Base-by-base conservation (phyloP, 208 protist species). In the Wallacemonas collosoma region DNA sequence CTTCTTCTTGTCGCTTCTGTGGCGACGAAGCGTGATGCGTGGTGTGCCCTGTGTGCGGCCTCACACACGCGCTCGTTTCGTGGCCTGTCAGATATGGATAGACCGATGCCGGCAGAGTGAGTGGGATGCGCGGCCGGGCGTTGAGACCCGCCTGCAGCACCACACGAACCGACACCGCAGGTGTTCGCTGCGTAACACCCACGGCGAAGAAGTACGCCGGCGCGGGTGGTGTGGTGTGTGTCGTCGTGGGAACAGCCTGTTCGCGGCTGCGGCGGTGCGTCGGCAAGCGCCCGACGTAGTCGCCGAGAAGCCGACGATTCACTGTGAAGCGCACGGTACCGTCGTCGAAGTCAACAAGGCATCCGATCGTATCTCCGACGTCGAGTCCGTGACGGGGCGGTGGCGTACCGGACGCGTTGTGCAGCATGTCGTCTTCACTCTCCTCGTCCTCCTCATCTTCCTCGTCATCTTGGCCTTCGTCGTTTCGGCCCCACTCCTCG, bases 301-400 rank as follows among this genome's bases (percentile, higher is more conserved):
- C 66, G 12, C 14, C 39, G 39, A 71, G 0, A 5, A 71, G 15
- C 39, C 79, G 68, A 4, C 80, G 76, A 67, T 95, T 95, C 55
- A 88, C 80, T 6, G 87, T 93, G 51, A 93, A 95, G 55, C 60
- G 65, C n/a, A 95, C 74, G 8, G 81, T 81, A 64, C 84, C 75
- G 6, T 86, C 76, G 6, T 86, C 67, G 51, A 89, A 71, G 70
- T 91, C 83, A n/a, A 95, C 84, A 9, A 95, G 76, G 56, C 87
- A 92, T 1, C 90, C 90, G 7, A 95, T 76, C 4, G 58, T 63
- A 47, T 95, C 90, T 8, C 87, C 90, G 8, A 80, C 79, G 39
- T 61, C 56, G 12, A 93, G 57, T 8, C 77, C 72, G 55, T 68
- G 56, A 26, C 56, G 77, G 1, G 68, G 61, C 5, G 38, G 70